Evolutionary conservation across 106 monocot species (phyloP).

Genomic region (Dendrobium chrysotoxum): DNA sequence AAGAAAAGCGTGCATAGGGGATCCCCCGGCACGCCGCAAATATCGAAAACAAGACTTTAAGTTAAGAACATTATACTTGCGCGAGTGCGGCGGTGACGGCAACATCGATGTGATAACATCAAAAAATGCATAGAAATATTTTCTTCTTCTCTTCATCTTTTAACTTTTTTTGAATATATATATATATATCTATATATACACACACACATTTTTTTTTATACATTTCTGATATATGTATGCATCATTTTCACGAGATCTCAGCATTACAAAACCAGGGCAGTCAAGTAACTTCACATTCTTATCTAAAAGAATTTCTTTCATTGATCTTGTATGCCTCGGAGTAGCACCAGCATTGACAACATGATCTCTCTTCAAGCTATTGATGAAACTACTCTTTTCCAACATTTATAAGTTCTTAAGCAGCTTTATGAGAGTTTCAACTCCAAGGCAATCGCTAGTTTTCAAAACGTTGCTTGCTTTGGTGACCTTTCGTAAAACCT

Average conservation of each 20-base stretch:
- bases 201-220: too few relatives aligned
- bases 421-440: constrained; percentile 81
- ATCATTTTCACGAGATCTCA: constrained; percentile 57
- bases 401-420: constrained; percentile 98
- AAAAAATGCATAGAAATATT: too few relatives aligned
- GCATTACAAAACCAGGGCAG: constrained; percentile 96
- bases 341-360: constrained; percentile 97
- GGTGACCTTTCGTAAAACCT: constrained; percentile 58
- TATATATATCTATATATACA: too few relatives aligned
- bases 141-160: too few relatives aligned
- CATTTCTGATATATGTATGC: too few relatives aligned
- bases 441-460: constrained; percentile 97
- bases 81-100: too few relatives aligned
- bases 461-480: constrained; percentile 55
- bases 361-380: constrained; percentile 93
- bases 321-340: constrained; percentile 83
- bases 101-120: too few relatives aligned
- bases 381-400: constrained; percentile 99
- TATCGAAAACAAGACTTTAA: too few relatives aligned
- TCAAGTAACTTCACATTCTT: constrained; percentile 88
- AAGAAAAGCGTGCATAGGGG: too few relatives aligned
- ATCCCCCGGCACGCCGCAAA: too few relatives aligned
- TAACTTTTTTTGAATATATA: too few relatives aligned
- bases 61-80: too few relatives aligned
- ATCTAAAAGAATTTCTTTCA: constrained; percentile 95